Percentiles rank a stretch among this genome's conserved stretches.
phyloP scores from a whole-genome alignment of 768 basidiomycete species.

The Auriculariales sp. region DNA sequence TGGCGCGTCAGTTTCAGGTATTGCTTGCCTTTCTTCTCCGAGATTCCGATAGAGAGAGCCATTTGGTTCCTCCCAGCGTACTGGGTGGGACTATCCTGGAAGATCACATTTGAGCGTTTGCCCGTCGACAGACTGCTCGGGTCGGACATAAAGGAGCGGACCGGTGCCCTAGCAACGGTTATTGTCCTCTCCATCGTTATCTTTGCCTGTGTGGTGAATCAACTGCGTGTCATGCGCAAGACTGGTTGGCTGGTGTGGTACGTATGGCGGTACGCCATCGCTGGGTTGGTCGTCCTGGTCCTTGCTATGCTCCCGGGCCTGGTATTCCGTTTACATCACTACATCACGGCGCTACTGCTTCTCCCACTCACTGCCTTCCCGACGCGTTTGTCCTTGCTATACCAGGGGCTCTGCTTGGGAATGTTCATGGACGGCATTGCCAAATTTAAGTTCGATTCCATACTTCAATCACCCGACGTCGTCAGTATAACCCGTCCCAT shows the following conservation, averaged over 20 bases:
- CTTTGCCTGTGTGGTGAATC: slow-evolving; percentile 48
- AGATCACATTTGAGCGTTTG: slow-evolving; percentile 54
- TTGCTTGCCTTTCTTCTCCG: slow-evolving; percentile 52
- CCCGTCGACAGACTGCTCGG: slow-evolving; percentile 66
- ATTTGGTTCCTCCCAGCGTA: slow-evolving; percentile 63
- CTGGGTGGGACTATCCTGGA: slow-evolving; percentile 67
- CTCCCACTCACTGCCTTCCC: slow-evolving; percentile 72
- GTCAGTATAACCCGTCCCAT: slow-evolving; percentile 24
- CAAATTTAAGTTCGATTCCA: slow-evolving; percentile 67
- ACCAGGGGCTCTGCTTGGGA: slow-evolving; percentile 71
- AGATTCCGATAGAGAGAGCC: slow-evolving; percentile 55
- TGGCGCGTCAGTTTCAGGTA: slow-evolving; percentile 68
- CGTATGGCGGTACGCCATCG: slow-evolving; percentile 53
- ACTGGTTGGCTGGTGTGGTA: slow-evolving; percentile 76
- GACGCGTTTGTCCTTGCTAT: slow-evolving; percentile 62
- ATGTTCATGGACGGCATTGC: slow-evolving; percentile 70
- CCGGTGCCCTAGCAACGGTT: slow-evolving; percentile 53
- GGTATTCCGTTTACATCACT: slow-evolving; percentile 66
- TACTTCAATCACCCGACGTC: slow-evolving; percentile 59
- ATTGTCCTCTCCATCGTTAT: slow-evolving; percentile 54
- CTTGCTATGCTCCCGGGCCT: slow-evolving; percentile 56
- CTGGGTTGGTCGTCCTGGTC: slow-evolving; percentile 51
- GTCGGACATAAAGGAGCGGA: slow-evolving; percentile 46
- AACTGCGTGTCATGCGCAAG: slow-evolving; percentile 68
- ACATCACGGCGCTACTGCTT: slow-evolving; percentile 59